Base-by-base conservation (phyloP, 768 basidiomycete genomes). In the Lactarius quietus region DNA sequence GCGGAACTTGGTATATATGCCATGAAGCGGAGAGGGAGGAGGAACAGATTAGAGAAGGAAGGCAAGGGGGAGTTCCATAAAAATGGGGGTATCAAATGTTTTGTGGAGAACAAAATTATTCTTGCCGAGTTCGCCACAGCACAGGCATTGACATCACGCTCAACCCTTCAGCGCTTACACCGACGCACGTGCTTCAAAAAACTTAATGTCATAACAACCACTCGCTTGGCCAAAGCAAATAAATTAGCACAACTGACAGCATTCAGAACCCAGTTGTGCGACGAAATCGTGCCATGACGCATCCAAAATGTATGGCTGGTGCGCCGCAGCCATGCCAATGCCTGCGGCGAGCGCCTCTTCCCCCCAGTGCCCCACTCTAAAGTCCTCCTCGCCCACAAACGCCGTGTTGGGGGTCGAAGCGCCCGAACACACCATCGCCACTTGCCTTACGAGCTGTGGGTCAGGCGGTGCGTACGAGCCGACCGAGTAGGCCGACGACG, bases 201-300 rank as follows among this genome's bases (percentile, higher is more conserved):
- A 9, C 48, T 33, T 7, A 9, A 15, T 18, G 7, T 20, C 28
- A 12, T 33, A 18, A 54, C 31, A 33, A 29, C 29, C n/a, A 41
- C 3, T 5, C 12, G 10, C 51, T 10, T 6, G 6, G 3, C 10
- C 15, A 23, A 7, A 4, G 1, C 0, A 23, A 26, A 0, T 17
- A 52, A 6, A 29, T 55, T 1, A 17, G 3, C 54, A 55, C 14
- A 35, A 48, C 29, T n/a, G 1, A n/a, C n/a, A 17, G 3, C 28
- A 31, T n/a, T 73, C 64, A 79, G 65, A 81, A 82, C 88, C 88
- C 52, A 90, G 77, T 68, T 89, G 88, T 72, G 88, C 85, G 52
- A 87, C 83, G 52, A 90, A 86, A 66, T 79, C 82, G 71, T 84
- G 83, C 87, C 87, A 90, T 1, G 85, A 82, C 20, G 86, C 75